A percentile compares a stretch with the other conserved stretches of the same genome.
Evolutionary conservation across 1,139 yeast genomes (phyloP).

Genomic region (Groenewaldozyma auringiensis): DNA sequence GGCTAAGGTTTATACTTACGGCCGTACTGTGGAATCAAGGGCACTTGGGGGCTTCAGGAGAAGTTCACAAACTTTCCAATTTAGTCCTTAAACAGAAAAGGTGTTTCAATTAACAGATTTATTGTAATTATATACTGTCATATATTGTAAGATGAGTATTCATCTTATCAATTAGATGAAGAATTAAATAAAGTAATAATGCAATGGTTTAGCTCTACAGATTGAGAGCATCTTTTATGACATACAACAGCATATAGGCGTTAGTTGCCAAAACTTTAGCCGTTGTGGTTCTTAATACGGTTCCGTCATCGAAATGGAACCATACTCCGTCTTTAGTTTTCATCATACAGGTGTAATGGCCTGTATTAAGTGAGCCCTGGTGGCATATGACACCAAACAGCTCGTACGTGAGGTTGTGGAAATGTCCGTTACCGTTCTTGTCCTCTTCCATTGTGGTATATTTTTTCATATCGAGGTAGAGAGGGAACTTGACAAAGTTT

Average conservation of each 20-base stretch:
- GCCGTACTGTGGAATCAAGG: too few relatives aligned
- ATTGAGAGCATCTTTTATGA: constrained; percentile 37
- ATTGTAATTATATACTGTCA: too few relatives aligned
- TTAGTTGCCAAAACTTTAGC: constrained; percentile 58
- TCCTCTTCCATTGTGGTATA: constrained; percentile 37
- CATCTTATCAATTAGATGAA: too few relatives aligned
- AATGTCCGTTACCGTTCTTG: constrained; percentile 1
- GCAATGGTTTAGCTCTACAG: too few relatives aligned
- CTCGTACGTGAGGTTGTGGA: constrained; percentile 48
- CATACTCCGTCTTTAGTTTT: constrained; percentile 65
- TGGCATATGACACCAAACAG: constrained; percentile 83
- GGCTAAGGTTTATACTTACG: too few relatives aligned
- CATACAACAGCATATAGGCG: constrained; percentile 76
- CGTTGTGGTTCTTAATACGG: constrained; percentile 59
- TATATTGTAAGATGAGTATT: too few relatives aligned
- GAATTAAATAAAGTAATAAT: too few relatives aligned
- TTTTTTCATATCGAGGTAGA: constrained; percentile 58
- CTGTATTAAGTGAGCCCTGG: constrained; percentile 87
- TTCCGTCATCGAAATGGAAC: constrained; percentile 88
- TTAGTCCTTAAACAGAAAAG: too few relatives aligned
- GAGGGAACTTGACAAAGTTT: constrained; percentile 62
- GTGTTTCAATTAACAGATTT: too few relatives aligned
- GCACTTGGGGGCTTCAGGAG: too few relatives aligned
- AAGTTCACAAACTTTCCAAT: too few relatives aligned
- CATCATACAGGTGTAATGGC: constrained; percentile 80